These are phyloP conservation scores for Phtheirospermum japonicum DNA, from an alignment of 257 asterid genomes.

Conservation along the genomic window DNA sequence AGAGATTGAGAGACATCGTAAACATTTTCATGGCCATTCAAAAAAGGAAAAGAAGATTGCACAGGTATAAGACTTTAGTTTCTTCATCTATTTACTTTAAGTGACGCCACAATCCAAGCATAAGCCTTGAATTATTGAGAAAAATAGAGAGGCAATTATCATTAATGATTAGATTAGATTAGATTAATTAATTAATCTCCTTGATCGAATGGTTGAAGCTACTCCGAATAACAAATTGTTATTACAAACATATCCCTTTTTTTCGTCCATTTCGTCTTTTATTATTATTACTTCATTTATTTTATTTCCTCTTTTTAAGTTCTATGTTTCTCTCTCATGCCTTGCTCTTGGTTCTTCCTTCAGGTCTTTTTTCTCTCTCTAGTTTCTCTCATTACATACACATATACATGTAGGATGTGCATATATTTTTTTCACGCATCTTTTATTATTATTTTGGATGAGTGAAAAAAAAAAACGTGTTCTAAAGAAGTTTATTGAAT, in stretches of 20 bases:
- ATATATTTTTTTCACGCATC: background rate
- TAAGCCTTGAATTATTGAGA: background rate
- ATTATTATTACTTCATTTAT: background rate
- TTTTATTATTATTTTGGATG: background rate
- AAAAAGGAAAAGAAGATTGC: no score
- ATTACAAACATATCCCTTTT: background rate
- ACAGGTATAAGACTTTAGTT: no score
- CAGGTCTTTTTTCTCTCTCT: slow-evolving; percentile 26
- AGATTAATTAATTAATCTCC: background rate
- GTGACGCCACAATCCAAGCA: background rate
- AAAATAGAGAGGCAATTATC: background rate
- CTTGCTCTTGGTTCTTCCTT: slow-evolving; percentile 19
- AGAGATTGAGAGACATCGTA: no score
- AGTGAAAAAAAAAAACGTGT: background rate
- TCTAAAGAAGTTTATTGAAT: background rate
- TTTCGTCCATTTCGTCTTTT: background rate
- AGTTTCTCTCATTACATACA: background rate
- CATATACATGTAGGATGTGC: background rate
- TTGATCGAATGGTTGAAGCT: slow-evolving; percentile 20
- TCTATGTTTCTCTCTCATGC: slow-evolving; percentile 1
- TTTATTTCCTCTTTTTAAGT: slow-evolving; percentile 5
- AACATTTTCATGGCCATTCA: no score
- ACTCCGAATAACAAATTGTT: slow-evolving; percentile 7
- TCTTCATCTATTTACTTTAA: no score
- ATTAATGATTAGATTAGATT: slow-evolving; percentile 19